A percentile compares a stretch with the other conserved stretches of the same genome.
Conservation (phyloP, 768 basidiomycete species). For the Crepidotus variabilis region DNA sequence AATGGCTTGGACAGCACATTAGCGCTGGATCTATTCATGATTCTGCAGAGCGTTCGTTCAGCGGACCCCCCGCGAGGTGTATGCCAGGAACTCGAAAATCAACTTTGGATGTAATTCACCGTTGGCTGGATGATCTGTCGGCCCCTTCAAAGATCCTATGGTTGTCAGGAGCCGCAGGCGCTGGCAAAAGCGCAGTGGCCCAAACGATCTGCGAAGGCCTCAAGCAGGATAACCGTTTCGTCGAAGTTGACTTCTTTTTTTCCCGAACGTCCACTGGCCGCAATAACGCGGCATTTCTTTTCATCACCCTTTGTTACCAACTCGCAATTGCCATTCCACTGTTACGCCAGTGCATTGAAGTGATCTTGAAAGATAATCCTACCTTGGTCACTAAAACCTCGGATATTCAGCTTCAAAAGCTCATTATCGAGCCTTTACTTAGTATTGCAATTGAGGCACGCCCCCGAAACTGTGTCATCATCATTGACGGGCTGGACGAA, state of each 20-base stretch:
- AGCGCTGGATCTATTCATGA: background rate
- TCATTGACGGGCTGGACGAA: slow-evolving; percentile 9
- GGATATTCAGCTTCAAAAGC: slow-evolving; percentile 3
- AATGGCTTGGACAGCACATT: background rate
- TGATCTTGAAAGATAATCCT: background rate
- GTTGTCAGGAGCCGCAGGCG: slow-evolving; percentile 3
- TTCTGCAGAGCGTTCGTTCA: background rate
- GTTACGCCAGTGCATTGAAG: background rate
- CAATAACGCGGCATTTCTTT: background rate
- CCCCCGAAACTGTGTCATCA: background rate
- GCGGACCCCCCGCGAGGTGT: background rate
- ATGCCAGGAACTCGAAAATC: background rate
- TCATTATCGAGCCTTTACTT: slow-evolving; percentile 3
- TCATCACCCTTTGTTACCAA: background rate
- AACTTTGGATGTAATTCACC: background rate
- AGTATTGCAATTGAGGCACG: background rate
- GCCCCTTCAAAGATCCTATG: slow-evolving; percentile 1
- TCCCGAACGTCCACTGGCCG: background rate
- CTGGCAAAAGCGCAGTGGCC: slow-evolving; percentile 2
- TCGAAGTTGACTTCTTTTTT: background rate
- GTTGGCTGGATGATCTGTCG: slow-evolving; percentile 1
- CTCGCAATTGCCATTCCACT: background rate
- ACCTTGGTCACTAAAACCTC: slow-evolving; percentile 2
- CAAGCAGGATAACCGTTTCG: background rate
- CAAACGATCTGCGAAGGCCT: background rate